A percentile compares a stretch with the other conserved stretches of the same genome.
phyloP scores from a whole-genome alignment of 2,329 filamentous ascomycete species.

The Balansia obtecta region DNA sequence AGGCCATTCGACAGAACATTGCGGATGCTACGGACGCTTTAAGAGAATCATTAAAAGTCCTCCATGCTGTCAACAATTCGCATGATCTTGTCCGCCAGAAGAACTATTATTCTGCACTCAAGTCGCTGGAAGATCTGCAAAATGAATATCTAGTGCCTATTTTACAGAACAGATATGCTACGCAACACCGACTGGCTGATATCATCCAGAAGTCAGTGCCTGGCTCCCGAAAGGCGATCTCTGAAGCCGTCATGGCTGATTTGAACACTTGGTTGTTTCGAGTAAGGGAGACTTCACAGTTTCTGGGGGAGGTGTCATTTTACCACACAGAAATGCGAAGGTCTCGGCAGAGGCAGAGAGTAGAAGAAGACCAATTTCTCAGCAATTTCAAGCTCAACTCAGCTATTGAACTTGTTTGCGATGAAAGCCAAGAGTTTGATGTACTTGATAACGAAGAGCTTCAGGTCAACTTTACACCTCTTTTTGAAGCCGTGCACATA shows the following conservation, averaged over 20 bases:
- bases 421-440: slow-evolving; percentile 92
- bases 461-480: slow-evolving; percentile 83
- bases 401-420: slow-evolving; percentile 85
- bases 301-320: slow-evolving; percentile 89
- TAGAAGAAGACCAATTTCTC: slow-evolving; percentile 63
- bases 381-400: slow-evolving; percentile 86
- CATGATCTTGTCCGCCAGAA: slow-evolving; percentile 86
- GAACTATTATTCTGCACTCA: slow-evolving; percentile 88
- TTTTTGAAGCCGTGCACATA: slow-evolving; percentile 93
- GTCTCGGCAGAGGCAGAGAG: slow-evolving; percentile 68
- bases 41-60: slow-evolving; percentile 80
- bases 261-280: slow-evolving; percentile 93
- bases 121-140: slow-evolving; percentile 88
- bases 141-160: slow-evolving; percentile 76
- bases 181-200: slow-evolving; percentile 87
- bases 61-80: slow-evolving; percentile 86
- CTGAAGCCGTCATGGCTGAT: slow-evolving; percentile 93
- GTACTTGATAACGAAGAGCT: slow-evolving; percentile 91
- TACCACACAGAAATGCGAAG: slow-evolving; percentile 88
- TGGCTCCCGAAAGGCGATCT: slow-evolving; percentile 81
- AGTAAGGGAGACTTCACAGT: slow-evolving; percentile 91
- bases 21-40: slow-evolving; percentile 82
- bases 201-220: slow-evolving; percentile 95
- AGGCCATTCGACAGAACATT: slow-evolving; percentile 87
- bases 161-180: slow-evolving; percentile 72